Evolutionary conservation across 2,329 filamentous ascomycete species (phyloP), one percentile per base, ranked within the genome.

Genomic region (Exserohilum rostratum): DNA sequence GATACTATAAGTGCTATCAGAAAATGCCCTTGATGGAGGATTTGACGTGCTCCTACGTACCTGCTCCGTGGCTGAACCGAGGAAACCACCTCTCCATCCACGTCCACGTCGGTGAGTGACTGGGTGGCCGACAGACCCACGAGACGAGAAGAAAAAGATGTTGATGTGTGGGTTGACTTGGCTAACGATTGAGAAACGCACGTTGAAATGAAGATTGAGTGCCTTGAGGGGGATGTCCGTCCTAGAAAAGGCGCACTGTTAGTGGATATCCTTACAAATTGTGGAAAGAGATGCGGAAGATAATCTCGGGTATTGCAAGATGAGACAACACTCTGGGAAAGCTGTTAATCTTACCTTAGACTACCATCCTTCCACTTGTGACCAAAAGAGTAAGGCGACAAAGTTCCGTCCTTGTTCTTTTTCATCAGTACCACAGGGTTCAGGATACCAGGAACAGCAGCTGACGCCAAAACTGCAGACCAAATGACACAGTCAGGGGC

Each of bases 321-420:
- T 25, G 4, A 25, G 22, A 7, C 4, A 25, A 5, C 22, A 7
- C 22, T 5, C 22, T 25, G 7, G 22, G 7, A 7, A 4, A 25
- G 22, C 22, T 25, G 5, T 30, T 6, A 10, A 17, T 25, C 46
- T 27, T 48, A 48, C 46, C 46, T 85, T 50, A 99, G 79, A 64
- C 90, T 95, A 48, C 95, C 95, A 73, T 99, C 95, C 76, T 99
- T 99, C 95, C 95, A 99, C 78, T 98, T 98, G 80, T 98, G 93
- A 0, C 95, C 95, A 71, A 99, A 99, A 0, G 91, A 96, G 76
- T 96, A 99, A 0, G 95, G 95, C 0, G 87, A 86, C 3, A 99
- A 81, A 2, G 82, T 87, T 1, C 92, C 93, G 55, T 92, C 85
- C 15, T 83, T 81, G 48, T 84, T 90, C 78, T 96, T 96, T 81